A percentile compares a stretch with the other conserved stretches of the same genome.
Conservation (phyloP, 768 basidiomycete genomes). For the Lactarius sanguifluus region DNA sequence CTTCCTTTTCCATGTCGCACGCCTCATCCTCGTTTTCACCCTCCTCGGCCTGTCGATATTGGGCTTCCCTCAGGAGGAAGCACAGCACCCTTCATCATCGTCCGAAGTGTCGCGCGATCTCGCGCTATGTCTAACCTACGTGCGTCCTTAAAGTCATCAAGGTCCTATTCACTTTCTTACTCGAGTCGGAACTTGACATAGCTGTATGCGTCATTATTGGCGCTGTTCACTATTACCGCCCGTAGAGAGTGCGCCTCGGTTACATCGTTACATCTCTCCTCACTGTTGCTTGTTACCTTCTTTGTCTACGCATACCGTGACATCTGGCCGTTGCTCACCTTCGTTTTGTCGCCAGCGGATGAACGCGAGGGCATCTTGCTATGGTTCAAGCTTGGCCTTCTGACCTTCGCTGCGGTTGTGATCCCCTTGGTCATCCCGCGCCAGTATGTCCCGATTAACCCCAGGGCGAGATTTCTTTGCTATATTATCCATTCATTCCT, state of each 20-base stretch:
- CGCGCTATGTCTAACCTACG: slow-evolving; percentile 37
- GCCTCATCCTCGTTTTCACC: slow-evolving; percentile 45
- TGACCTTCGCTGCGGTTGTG: slow-evolving; percentile 45
- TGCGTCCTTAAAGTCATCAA: slow-evolving; percentile 26
- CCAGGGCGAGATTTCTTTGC: slow-evolving; percentile 39
- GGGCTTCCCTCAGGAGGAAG: slow-evolving; percentile 40
- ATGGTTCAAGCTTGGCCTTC: slow-evolving; percentile 52
- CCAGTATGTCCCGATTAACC: slow-evolving; percentile 57
- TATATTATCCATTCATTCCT: neutral
- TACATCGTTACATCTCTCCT: slow-evolving; percentile 47
- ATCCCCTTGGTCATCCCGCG: slow-evolving; percentile 58
- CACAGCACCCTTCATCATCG: slow-evolving; percentile 4
- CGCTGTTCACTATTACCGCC: slow-evolving; percentile 26
- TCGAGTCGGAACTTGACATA: slow-evolving; percentile 9
- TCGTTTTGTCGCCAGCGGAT: slow-evolving; percentile 50
- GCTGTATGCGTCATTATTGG: slow-evolving; percentile 31
- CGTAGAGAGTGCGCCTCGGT: slow-evolving; percentile 8
- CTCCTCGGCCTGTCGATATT: slow-evolving; percentile 52
- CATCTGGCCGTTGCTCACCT: slow-evolving; percentile 59
- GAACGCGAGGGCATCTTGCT: slow-evolving; percentile 46
- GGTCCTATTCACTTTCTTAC: neutral
- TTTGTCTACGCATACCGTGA: slow-evolving; percentile 55
- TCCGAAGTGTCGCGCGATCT: slow-evolving; percentile 14
- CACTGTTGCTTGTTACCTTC: slow-evolving; percentile 50
- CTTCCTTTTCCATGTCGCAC: slow-evolving; percentile 47